Percentiles rank a stretch among this genome's conserved stretches.
These are phyloP conservation scores for Starmera amethionina DNA, from an alignment of 805 yeast genomes.

Conservation along the genomic window DNA sequence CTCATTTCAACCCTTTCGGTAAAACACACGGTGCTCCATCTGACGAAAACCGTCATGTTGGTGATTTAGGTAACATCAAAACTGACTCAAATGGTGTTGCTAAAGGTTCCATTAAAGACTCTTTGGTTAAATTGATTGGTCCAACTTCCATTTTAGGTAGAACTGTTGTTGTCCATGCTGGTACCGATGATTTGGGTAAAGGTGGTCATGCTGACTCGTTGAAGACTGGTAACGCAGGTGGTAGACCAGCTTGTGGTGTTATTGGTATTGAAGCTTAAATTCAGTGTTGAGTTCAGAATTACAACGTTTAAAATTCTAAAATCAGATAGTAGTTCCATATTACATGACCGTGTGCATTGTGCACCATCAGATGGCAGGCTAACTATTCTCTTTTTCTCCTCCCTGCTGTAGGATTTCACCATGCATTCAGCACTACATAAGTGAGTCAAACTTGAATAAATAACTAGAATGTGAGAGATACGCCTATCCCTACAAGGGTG, in stretches of 20 bases:
- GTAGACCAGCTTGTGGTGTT: slow-evolving; percentile 98
- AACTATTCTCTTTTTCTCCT: no score
- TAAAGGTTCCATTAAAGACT: slow-evolving; percentile 78
- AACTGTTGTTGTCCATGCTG: slow-evolving; percentile 90
- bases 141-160: slow-evolving; percentile 86
- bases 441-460: no score
- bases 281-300: no score
- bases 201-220: slow-evolving; percentile 87
- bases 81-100: slow-evolving; percentile 87
- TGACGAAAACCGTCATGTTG: slow-evolving; percentile 76
- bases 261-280: slow-evolving; percentile 41
- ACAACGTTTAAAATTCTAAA: no score
- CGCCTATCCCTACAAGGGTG: no score
- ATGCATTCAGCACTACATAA: no score
- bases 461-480: no score
- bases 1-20: slow-evolving; percentile 89
- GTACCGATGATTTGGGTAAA: slow-evolving; percentile 89
- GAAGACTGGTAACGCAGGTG: slow-evolving; percentile 97
- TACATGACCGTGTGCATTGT: no score
- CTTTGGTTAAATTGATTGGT: slow-evolving; percentile 72
- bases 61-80: slow-evolving; percentile 91
- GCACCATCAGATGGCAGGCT: no score
- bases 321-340: no score
- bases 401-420: no score
- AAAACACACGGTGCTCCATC: slow-evolving; percentile 90